Percentiles rank a stretch among this genome's conserved stretches.
These are phyloP conservation scores for Coprinopsis cinerea DNA, from an alignment of 768 basidiomycete genomes.

Conservation along the genomic window DNA sequence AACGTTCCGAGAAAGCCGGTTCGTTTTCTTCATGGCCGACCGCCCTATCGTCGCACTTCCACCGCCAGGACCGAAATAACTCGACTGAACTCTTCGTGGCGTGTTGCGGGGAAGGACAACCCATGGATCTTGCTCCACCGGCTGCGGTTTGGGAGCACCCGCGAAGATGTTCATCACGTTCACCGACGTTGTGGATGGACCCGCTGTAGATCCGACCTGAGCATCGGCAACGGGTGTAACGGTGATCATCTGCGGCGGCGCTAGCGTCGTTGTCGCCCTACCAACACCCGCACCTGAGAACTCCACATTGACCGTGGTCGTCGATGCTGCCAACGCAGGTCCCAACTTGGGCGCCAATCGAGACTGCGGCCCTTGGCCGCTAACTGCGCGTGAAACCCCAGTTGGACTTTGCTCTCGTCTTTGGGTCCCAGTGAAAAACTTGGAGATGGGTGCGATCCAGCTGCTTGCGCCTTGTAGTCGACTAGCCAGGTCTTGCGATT, in stretches of 20 bases:
- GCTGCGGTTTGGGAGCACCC: constrained; percentile 59
- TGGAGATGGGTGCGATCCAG: constrained; percentile 87
- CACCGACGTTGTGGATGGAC: constrained; percentile 6
- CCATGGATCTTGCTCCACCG: constrained; percentile 59
- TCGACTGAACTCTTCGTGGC: constrained; percentile 21
- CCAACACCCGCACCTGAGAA: constrained; percentile 66
- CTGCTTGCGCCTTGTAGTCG: constrained; percentile 31
- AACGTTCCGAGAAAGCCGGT: constrained; percentile 55
- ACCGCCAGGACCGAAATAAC: constrained; percentile 8
- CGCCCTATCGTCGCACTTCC: constrained; percentile 22
- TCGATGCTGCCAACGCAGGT: constrained; percentile 80
- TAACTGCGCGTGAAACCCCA: constrained; percentile 15
- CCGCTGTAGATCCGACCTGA: not conserved
- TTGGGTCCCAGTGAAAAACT: constrained; percentile 49
- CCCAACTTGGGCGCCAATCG: constrained; percentile 72
- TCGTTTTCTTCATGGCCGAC: constrained; percentile 16
- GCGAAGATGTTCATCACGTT: constrained; percentile 88
- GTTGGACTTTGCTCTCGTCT: constrained; percentile 19
- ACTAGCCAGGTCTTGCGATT: constrained; percentile 23
- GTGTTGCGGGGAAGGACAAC: constrained; percentile 49
- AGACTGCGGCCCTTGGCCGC: constrained; percentile 17
- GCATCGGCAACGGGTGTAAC: constrained; percentile 14
- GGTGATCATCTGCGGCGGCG: constrained; percentile 20
- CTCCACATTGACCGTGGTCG: constrained; percentile 94
- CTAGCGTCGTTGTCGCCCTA: constrained; percentile 30